These are phyloP conservation scores for Yarrowia deformans DNA, from an alignment of 805 yeast genomes.

Conservation along the genomic window DNA sequence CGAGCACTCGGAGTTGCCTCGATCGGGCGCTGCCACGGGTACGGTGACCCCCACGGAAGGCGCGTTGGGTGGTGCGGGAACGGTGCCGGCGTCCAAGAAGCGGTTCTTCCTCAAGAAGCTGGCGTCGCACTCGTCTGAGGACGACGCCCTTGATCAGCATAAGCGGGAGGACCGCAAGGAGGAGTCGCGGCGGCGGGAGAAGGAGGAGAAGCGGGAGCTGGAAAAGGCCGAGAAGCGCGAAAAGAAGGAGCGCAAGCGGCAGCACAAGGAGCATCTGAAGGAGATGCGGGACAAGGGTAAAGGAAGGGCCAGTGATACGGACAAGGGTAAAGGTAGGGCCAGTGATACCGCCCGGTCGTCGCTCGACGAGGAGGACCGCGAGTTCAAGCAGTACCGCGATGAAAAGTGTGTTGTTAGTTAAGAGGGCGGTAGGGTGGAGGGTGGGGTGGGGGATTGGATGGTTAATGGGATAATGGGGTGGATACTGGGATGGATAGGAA, in stretches of 20 bases:
- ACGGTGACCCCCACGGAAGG: conserved; percentile 20
- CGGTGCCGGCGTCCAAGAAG: conserved; percentile 18
- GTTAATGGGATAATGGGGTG: not conserved
- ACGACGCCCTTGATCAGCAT: not conserved
- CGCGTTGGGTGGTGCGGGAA: not conserved
- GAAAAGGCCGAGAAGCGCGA: conserved; percentile 28
- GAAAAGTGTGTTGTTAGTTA: conserved; percentile 28
- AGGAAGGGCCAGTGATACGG: conserved; percentile 12
- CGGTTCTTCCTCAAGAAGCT: conserved; percentile 31
- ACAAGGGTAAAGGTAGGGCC: conserved; percentile 19
- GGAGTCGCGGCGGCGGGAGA: not conserved
- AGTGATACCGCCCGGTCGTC: conserved; percentile 31
- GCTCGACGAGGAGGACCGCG: conserved; percentile 26
- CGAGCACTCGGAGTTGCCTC: not conserved
- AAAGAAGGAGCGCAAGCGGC: conserved; percentile 22
- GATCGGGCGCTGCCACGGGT: not conserved
- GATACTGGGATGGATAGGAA: not conserved
- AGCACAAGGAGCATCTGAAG: conserved; percentile 12
- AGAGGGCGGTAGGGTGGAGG: not conserved
- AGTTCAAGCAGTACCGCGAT: conserved; percentile 28
- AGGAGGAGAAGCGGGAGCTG: conserved; percentile 11
- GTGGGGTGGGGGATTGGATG: not conserved
- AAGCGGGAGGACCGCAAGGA: conserved; percentile 14
- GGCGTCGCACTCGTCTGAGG: conserved; percentile 35
- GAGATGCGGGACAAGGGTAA: conserved; percentile 22